Base-by-base conservation (phyloP, 345 rosid genomes). In the Balakata baccata region DNA sequence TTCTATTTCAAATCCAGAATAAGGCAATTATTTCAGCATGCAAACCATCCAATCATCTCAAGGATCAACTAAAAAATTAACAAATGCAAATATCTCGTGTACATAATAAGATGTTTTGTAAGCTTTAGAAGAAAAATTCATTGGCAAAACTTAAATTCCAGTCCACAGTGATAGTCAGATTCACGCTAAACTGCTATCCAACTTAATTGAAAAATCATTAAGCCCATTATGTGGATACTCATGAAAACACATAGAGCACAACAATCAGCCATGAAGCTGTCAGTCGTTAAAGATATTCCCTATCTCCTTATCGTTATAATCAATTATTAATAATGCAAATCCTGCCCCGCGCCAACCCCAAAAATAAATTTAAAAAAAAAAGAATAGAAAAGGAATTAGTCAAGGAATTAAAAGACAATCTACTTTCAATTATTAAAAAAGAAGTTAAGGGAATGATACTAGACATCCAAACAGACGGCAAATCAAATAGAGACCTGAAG, bases 401-500 rank as follows among this genome's bases (percentile, higher is more conserved):
- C 34, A 59, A 20, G 16, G 6, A 71, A 70, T 0, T 23, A 4
- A 37, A 64, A 53, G 25, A 17, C 10, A 6, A 16, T 39, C 10
- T 10, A 17, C 0, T 16, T 11, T n/a, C 23, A 62, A 18, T 17
- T 18, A 69, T 53, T 4, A 69, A 20, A 37, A 18, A 50, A 59
- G 47, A 43, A 43, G 10, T 43, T 3, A 43, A 4, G 7, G 7
- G 47, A 43, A 46, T 18, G 9, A 49, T 13, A 53, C 22, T 22
- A 46, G 1, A 66, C 56, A 67, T 9, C 49, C 14, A 71, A 23
- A 38, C 61, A 62, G 29, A 53, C 4, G 7, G 41, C 41, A 25
- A 74, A 62, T 23, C 20, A 54, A 52, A 66, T 11, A 29, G 62
- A 71, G 80, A 92, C 99, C 94, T 86, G 87, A 82, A 95, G 92